Evolutionary conservation across 1,284 basidiomycete species (phyloP), one percentile per base, ranked within the genome.

Genomic region (Sporisorium reilianum): DNA sequence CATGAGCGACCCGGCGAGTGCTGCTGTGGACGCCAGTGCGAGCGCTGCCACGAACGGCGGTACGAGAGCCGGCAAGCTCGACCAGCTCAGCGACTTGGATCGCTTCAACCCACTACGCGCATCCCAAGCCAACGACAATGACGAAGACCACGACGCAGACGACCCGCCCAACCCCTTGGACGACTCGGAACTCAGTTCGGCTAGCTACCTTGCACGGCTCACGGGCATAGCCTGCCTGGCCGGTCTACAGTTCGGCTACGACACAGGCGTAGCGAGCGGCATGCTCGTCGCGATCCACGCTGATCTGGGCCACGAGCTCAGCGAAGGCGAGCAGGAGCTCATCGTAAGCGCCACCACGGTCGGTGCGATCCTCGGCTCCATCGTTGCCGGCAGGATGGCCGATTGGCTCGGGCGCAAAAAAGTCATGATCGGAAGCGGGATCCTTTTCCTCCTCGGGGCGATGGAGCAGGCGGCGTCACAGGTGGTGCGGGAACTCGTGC

Each of bases 381-480:
- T 82, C 14, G 46, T 63, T 3, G 80, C 76, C 1, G 78, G 75
- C 6, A 60, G 68, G 28, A 57, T 80, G 50, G 61, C 72, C 6
- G 78, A 80, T 52, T 75, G 74, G 67, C 41, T 75, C 3, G 80
- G 79, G 4, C 57, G 79, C 8, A 73, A 75, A 36, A 78, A 64
- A 22, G 78, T 80, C 56, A 80, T 80, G 69, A 54, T 82, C 38
- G 55, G 53, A 1, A 64, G 78, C 3, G 70, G 73, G 0, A 42
- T 81, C 11, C 68, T 81, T 16, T 82, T 82, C 62, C 56, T 78
- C 11, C 74, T 82, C 10, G 80, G 80, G 0, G 69, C 70, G 2
- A 32, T 82, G 30, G 80, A 82, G 40, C 80, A 82, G 58, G 65
- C 78, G 0, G 80, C 80, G 0, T 76, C 72, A 25, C 75, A 80